These are phyloP conservation scores for Penicillium sp. DNA, from an alignment of 2,329 filamentous ascomycete species.

Conservation along the genomic window DNA sequence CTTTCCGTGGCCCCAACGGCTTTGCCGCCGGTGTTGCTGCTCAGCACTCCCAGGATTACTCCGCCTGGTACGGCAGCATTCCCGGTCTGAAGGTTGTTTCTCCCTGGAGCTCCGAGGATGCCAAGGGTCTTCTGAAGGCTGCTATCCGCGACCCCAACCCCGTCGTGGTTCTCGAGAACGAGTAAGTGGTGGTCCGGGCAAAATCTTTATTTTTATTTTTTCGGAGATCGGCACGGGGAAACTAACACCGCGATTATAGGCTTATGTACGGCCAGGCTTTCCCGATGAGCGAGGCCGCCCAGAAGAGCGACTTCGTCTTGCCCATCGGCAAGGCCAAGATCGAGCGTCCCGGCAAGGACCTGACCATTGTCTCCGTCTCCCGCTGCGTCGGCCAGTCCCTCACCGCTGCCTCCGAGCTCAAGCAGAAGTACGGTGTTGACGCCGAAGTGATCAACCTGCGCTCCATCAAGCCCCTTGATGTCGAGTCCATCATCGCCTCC, in stretches of 20 bases:
- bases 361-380: conserved; percentile 92
- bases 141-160: conserved; percentile 98
- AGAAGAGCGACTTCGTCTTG: conserved; percentile 93
- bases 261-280: conserved; percentile 88
- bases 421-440: conserved; percentile 95
- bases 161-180: conserved; percentile 85
- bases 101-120: conserved; percentile 95
- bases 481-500: conserved; percentile 92
- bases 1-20: conserved; percentile 98
- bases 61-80: conserved; percentile 97
- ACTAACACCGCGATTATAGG: conserved; percentile 47
- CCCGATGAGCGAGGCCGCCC: conserved; percentile 95
- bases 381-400: conserved; percentile 93
- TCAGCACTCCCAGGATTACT: conserved; percentile 99
- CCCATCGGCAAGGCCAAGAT: conserved; percentile 99
- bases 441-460: conserved; percentile 97
- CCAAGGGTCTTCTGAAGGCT: conserved; percentile 96
- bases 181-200: conserved; percentile 47
- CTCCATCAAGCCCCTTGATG: conserved; percentile 92
- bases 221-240: not conserved
- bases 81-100: conserved; percentile 95
- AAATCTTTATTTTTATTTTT: not conserved
- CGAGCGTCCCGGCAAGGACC: conserved; percentile 90
- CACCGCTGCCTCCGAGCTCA: conserved; percentile 81
- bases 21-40: conserved; percentile 94